A percentile compares a stretch with the other conserved stretches of the same genome.
phyloP scores from a whole-genome alignment of 495 filamentous ascomycete species.

The Penicillium goetzii region DNA sequence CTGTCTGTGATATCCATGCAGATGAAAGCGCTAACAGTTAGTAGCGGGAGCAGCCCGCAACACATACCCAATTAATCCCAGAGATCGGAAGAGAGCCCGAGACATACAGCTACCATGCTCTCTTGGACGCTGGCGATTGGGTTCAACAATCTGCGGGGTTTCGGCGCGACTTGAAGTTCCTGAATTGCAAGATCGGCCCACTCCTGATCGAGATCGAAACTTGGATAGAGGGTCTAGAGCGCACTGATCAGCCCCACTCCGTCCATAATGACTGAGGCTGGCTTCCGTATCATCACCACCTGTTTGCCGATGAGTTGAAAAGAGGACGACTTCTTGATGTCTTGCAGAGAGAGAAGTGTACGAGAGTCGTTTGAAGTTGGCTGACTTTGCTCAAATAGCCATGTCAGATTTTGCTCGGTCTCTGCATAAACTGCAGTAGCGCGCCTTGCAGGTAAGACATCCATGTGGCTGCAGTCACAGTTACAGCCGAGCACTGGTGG shows the following conservation, averaged over 20 bases:
- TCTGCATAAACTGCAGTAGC: background rate
- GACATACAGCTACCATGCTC: conserved; percentile 11
- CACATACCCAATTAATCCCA: conserved; percentile 1
- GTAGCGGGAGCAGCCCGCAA: conserved; percentile 2
- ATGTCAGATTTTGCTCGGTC: background rate
- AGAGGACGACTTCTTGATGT: background rate
- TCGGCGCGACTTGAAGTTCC: background rate
- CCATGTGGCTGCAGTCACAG: background rate
- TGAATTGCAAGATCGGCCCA: background rate
- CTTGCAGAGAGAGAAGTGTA: background rate
- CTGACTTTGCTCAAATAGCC: background rate
- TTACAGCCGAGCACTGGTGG: background rate
- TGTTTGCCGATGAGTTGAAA: background rate
- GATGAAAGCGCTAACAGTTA: background rate
- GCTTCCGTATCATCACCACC: background rate
- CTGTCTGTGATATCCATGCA: conserved; percentile 10
- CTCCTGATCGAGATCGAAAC: background rate
- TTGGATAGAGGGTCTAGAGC: conserved; percentile 2
- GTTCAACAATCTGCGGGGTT: background rate
- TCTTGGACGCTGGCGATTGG: background rate
- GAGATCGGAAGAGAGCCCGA: background rate
- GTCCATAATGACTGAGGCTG: background rate
- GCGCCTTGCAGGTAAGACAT: conserved; percentile 5
- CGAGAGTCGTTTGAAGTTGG: background rate
- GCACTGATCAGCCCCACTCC: background rate